Base-by-base conservation (phyloP, 2,329 filamentous ascomycete species). In the Fusarium veterinarium region DNA sequence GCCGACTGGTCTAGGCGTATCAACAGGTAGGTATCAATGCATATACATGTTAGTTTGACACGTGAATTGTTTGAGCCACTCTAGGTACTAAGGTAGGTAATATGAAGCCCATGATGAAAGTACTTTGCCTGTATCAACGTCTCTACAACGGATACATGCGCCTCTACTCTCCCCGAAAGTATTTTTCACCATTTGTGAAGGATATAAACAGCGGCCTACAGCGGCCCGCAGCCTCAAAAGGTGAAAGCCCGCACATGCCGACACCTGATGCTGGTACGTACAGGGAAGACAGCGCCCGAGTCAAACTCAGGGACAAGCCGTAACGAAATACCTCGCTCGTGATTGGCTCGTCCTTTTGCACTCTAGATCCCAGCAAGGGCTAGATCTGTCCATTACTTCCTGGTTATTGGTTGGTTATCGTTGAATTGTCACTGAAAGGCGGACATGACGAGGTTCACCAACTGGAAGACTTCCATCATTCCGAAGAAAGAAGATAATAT, bases 261-360 rank as follows among this genome's bases (percentile, higher is more conserved):
- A 14, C 28, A 31, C 30, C 44, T 23, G 52, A 48, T 20, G 45
- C 40, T 41, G 42, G 58, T 52, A 69, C 58, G 64, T 64, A 48
- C 58, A 64, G 51, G 58, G 59, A 28, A 40, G 49, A 66, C 72
- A 45, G 63, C 45, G 59, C 56, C 67, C 71, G 71, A 73, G 67
- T 72, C 71, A 69, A 67, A 71, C 67, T 64, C 62, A 64, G 55
- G 63, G 52, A 71, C 67, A 49, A 49, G 28, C 31, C 23, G 63
- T 60, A 63, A 63, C 65, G 66, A 75, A 77, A 76, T 77, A 77
- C 71, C 61, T 69, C 30, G 35, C 33, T 41, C 30, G 20, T 64
- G 40, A 76, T 76, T 76, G 75, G 75, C 16, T 25, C 25, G 37
- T 28, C 19, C 20, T 55, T 46, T 31, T 16, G 42, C 55, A 45